Percentiles rank a stretch among this genome's conserved stretches.
Conservation (phyloP, 495 filamentous ascomycete species). For the Sabuloglossum arenarium region DNA sequence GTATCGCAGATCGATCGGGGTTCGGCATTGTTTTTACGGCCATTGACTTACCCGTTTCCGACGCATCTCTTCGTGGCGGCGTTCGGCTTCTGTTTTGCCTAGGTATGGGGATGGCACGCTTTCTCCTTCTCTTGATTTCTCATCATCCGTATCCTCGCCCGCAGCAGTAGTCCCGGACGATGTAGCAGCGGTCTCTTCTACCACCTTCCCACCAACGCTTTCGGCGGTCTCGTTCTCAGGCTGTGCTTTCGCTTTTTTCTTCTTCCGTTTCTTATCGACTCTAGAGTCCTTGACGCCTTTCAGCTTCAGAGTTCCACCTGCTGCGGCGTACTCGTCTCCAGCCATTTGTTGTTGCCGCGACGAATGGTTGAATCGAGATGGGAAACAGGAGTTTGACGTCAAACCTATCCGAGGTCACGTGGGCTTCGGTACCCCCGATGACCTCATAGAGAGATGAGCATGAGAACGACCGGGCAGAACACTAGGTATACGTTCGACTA, state of each 20-base stretch:
- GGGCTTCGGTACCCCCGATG: neutral
- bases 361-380: too few species aligned
- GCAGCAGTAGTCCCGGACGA: neutral
- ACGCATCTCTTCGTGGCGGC: conserved; percentile 54
- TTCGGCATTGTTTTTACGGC: too few species aligned
- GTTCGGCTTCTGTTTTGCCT: conserved; percentile 72
- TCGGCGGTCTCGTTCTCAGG: neutral
- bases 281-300: conserved; percentile 7
- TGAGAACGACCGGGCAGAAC: too few species aligned
- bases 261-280: conserved; percentile 8
- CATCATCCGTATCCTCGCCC: neutral
- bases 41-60: conserved; percentile 41
- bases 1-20: too few species aligned
- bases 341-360: conserved; percentile 1
- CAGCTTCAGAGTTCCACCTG: conserved; percentile 7
- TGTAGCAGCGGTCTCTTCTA: too few species aligned
- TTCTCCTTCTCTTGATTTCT: neutral
- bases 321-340: conserved; percentile 4
- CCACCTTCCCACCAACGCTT: too few species aligned
- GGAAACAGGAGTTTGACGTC: neutral
- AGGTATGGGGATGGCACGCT: neutral
- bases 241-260: conserved; percentile 3
- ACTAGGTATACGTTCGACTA: neutral
- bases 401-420: neutral
- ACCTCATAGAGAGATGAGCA: neutral